Evolutionary conservation across 495 filamentous ascomycete genomes (phyloP).

Genomic region (Copromyces sp.): DNA sequence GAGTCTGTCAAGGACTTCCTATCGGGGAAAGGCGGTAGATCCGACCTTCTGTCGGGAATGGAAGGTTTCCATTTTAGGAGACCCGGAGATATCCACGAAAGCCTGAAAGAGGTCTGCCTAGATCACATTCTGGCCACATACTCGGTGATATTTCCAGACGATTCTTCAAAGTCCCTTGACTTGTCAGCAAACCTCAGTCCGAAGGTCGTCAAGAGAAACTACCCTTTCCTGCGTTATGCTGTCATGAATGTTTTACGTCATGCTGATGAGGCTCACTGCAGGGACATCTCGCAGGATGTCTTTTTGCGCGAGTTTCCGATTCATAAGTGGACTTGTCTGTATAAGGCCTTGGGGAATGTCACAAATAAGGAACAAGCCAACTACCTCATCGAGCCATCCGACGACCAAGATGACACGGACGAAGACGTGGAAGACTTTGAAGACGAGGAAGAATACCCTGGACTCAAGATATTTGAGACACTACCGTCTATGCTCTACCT

Average conservation of each 20-base stretch:
- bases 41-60: not conserved
- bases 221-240: not conserved
- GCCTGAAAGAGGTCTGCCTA: not conserved
- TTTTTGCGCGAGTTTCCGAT: not conserved
- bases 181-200: not conserved
- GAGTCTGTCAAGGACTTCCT: constrained; percentile 28
- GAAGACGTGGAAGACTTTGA: too few relatives aligned
- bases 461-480: too few relatives aligned
- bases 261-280: not conserved
- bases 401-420: not conserved
- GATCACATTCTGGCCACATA: not conserved
- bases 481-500: not conserved
- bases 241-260: not conserved
- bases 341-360: not conserved
- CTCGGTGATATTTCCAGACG: not conserved
- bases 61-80: not conserved
- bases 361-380: too few relatives aligned
- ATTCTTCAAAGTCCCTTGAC: not conserved
- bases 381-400: too few relatives aligned
- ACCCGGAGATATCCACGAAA: not conserved
- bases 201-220: not conserved
- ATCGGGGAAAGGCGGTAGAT: not conserved
- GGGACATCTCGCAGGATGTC: not conserved
- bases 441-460: too few relatives aligned
- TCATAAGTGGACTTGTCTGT: not conserved